A percentile compares a stretch with the other conserved stretches of the same genome.
phyloP scores from a whole-genome alignment of 495 filamentous ascomycete genomes.

The Penicillium ucsense region DNA sequence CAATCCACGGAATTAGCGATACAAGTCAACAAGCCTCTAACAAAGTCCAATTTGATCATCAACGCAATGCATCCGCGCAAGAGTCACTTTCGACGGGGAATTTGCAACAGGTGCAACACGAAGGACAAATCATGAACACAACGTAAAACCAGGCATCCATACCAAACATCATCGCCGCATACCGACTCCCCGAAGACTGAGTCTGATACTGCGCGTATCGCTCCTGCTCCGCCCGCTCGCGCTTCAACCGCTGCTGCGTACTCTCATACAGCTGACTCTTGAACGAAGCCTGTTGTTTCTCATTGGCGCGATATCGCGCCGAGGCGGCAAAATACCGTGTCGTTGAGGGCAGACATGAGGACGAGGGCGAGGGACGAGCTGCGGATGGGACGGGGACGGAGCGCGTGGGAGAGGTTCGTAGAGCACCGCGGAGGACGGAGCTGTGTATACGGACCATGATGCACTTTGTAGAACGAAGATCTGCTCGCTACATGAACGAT shows the following conservation, averaged over 20 bases:
- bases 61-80: too few species aligned
- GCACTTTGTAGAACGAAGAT: constrained; percentile 1
- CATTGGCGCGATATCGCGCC: constrained; percentile 7
- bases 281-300: constrained; percentile 47
- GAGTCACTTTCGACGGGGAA: background rate
- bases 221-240: constrained; percentile 62
- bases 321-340: constrained; percentile 16
- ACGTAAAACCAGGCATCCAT: constrained; percentile 9
- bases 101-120: background rate
- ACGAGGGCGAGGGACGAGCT: background rate
- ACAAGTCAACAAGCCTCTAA: background rate
- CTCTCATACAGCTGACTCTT: constrained; percentile 82
- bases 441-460: constrained; percentile 13
- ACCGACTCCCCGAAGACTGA: constrained; percentile 42
- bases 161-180: constrained; percentile 57
- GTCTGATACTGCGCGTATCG: constrained; percentile 50
- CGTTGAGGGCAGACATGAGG: too few species aligned
- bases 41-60: too few species aligned
- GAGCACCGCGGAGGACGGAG: constrained; percentile 10
- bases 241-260: constrained; percentile 62
- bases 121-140: too few species aligned
- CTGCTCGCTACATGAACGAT: background rate
- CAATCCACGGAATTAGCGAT: constrained; percentile 1
- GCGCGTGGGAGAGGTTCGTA: constrained; percentile 14
- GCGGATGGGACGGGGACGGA: constrained; percentile 3